Evolutionary conservation across 768 basidiomycete species (phyloP).

Genomic region (Crassisporium funariophilum): DNA sequence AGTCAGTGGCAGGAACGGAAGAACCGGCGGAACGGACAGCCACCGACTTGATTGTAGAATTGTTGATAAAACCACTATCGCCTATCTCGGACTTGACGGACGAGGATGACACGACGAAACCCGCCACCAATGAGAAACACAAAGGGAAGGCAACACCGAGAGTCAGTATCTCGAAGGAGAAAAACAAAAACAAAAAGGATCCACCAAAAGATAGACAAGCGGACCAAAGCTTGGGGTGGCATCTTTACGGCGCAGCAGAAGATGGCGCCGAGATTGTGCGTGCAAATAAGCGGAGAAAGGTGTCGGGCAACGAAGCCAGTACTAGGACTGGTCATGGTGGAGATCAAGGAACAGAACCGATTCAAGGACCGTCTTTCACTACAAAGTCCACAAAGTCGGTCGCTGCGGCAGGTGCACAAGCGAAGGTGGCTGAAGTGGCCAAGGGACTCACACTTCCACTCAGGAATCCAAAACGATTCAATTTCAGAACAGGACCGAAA

Average conservation of each 20-base stretch:
- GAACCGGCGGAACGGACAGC: too few species aligned
- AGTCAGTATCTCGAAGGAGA: too few species aligned
- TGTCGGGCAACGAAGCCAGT: too few species aligned
- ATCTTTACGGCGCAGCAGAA: constrained; percentile 8
- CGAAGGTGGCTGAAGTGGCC: not conserved
- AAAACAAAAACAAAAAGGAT: not conserved
- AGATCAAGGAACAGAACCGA: not conserved
- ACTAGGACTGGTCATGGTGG: not conserved
- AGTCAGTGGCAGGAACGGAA: too few species aligned
- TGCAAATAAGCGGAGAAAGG: constrained; percentile 12
- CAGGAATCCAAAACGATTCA: constrained; percentile 1
- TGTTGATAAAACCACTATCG: constrained; percentile 8
- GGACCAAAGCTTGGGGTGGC: not conserved
- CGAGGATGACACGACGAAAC: not conserved
- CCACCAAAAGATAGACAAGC: not conserved
- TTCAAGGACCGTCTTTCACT: not conserved
- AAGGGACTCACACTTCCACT: not conserved
- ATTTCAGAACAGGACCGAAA: constrained; percentile 7
- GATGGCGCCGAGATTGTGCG: constrained; percentile 19
- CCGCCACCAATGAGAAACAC: constrained; percentile 9
- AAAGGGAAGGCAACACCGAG: constrained; percentile 10
- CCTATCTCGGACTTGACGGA: constrained; percentile 2
- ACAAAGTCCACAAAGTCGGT: not conserved
- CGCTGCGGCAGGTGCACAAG: not conserved
- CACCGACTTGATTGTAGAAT: too few species aligned